Evolutionary conservation across 1,139 yeast species (phyloP).

Genomic region (Pichia sp.): DNA sequence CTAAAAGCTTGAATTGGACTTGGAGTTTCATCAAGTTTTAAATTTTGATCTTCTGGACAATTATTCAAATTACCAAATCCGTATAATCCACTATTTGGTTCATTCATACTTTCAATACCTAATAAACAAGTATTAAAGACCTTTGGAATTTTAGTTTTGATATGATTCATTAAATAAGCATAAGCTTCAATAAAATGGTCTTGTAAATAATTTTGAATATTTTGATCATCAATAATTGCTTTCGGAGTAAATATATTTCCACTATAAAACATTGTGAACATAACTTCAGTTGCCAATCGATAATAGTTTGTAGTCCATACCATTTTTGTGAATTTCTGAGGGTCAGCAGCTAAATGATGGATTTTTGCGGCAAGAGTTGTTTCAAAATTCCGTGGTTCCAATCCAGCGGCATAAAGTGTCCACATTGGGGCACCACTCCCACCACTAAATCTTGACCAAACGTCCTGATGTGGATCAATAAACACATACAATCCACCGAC

Average conservation of each 20-base stretch:
- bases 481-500: constrained; percentile 76
- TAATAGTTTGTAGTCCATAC: constrained; percentile 88
- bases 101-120: constrained; percentile 86
- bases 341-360: constrained; percentile 49
- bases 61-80: constrained; percentile 45
- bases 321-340: constrained; percentile 67
- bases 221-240: constrained; percentile 59
- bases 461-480: constrained; percentile 90
- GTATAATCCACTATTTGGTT: constrained; percentile 67
- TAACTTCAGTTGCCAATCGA: constrained; percentile 67
- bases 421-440: constrained; percentile 96
- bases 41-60: constrained; percentile 49
- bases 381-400: constrained; percentile 66
- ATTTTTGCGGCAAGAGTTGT: constrained; percentile 68
- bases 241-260: constrained; percentile 70
- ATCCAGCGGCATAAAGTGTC: constrained; percentile 93
- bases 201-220: constrained; percentile 76
- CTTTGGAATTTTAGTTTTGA: constrained; percentile 45
- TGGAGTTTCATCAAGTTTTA: constrained; percentile 64
- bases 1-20: constrained; percentile 53
- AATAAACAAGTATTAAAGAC: constrained; percentile 46
- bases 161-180: constrained; percentile 45
- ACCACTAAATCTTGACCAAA: constrained; percentile 88
- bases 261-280: constrained; percentile 83
- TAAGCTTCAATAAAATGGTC: constrained; percentile 54